Percentiles rank a stretch among this genome's conserved stretches.
Conservation (phyloP, 805 yeast genomes). For the Sungouiozyma intestinalis region DNA sequence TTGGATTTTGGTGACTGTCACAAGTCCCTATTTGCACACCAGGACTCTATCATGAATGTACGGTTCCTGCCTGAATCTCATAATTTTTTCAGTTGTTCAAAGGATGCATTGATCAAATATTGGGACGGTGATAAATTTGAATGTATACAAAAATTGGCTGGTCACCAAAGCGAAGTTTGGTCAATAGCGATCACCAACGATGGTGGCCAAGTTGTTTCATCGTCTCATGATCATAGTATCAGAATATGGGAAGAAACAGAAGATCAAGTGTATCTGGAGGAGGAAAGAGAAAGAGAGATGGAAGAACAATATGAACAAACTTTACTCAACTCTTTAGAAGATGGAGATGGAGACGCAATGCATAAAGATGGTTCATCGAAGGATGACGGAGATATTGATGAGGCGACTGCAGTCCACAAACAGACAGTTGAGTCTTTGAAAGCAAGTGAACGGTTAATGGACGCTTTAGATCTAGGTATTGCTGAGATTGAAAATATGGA, state of each 20-base stretch:
- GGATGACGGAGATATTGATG: slow-evolving; percentile 39
- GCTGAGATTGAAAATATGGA: slow-evolving; percentile 53
- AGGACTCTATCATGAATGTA: slow-evolving; percentile 88
- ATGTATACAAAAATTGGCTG: slow-evolving; percentile 75
- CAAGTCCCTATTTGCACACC: slow-evolving; percentile 91
- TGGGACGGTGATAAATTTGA: slow-evolving; percentile 99
- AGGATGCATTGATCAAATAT: slow-evolving; percentile 81
- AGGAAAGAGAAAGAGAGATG: slow-evolving; percentile 90
- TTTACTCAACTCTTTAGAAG: slow-evolving; percentile 61
- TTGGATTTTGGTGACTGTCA: slow-evolving; percentile 98
- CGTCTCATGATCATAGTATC: slow-evolving; percentile 88
- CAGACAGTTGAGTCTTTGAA: slow-evolving; percentile 87
- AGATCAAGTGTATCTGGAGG: slow-evolving; percentile 93
- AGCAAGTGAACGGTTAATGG: slow-evolving; percentile 88
- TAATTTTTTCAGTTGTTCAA: slow-evolving; percentile 80
- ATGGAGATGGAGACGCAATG: slow-evolving; percentile 36
- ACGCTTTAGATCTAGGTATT: slow-evolving; percentile 76
- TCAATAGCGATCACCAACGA: slow-evolving; percentile 63
- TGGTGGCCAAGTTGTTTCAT: slow-evolving; percentile 65
- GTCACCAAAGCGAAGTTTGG: slow-evolving; percentile 94
- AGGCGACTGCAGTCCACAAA: slow-evolving; percentile 55
- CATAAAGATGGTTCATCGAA: slow-evolving; percentile 30
- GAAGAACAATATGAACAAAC: slow-evolving; percentile 86
- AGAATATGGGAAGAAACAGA: slow-evolving; percentile 91
- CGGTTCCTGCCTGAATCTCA: slow-evolving; percentile 77